Base-by-base conservation (phyloP, 305 asterid genomes). In the Ajuga reptans region DNA sequence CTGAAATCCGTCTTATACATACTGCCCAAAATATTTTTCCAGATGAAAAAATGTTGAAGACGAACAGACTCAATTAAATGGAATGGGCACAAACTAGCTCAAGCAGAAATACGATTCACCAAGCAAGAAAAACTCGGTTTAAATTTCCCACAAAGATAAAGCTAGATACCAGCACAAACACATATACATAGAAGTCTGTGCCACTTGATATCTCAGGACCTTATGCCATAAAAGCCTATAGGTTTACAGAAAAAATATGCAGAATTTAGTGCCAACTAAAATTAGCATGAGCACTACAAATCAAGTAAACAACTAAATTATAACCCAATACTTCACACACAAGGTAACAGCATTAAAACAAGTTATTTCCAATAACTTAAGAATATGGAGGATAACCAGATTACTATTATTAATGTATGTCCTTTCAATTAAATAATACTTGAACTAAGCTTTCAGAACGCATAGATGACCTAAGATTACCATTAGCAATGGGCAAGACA, bases 221-320 rank as follows among this genome's bases (percentile, higher is more conserved):
- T 15, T 46, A 17, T 6, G 33, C 41, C 51, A 37, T 29, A 34
- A 5, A 17, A 29, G 59, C 15, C 11, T 37, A 31, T 50, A 15
- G 16, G n/a, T 16, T 8, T n/a, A 6, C 6, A 31, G 59, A 43
- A 39, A 51, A 62, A 29, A 21, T 9, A 17, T 12, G n/a, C 14
- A 10, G 15, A 29, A 29, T n/a, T n/a, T 10, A 53, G 29, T 18
- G 51, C 42, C 29, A 54, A 5, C 29, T 43, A 21, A 54, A 41
- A 64, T 33, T 54, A 18, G 51, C 54, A 60, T 60, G 53, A 39
- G 9, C 55, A 68, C n/a, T 57, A 71, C 43, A 66, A 72, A n/a
- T 31, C 60, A 54, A 45, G 66, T 36, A 9, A 53, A 47, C 58
- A 53, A 53, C 46, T 29, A 5, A 43, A 42, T 56, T 31, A 55